phyloP scores from a whole-genome alignment of 2,329 filamentous ascomycete species.

The Fusarium xyrophilum region DNA sequence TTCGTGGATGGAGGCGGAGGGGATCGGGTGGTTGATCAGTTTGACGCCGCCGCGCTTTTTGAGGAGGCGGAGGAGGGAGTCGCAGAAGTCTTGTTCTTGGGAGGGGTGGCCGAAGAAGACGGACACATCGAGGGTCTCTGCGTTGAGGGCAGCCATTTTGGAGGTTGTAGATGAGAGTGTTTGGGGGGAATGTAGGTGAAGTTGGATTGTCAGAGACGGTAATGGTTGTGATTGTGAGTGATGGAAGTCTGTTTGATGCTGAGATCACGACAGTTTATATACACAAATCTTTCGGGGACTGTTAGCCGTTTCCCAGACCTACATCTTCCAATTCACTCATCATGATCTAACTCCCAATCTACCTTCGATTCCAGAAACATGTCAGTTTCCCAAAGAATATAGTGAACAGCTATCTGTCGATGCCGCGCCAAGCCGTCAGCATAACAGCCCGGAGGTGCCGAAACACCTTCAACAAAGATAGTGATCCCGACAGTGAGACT shows the following conservation, averaged over 20 bases:
- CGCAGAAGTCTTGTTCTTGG: constrained; percentile 38
- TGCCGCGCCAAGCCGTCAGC: constrained; percentile 19
- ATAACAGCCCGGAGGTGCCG: background rate
- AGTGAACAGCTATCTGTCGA: background rate
- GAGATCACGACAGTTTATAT: constrained; percentile 5
- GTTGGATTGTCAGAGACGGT: background rate
- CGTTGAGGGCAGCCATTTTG: constrained; percentile 27
- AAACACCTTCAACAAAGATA: constrained; percentile 15
- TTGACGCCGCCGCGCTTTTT: constrained; percentile 40
- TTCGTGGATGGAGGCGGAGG: constrained; percentile 30
- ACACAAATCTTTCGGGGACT: constrained; percentile 11
- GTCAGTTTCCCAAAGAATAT: background rate
- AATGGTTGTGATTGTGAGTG: background rate
- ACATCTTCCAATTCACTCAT: background rate
- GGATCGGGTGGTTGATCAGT: constrained; percentile 39
- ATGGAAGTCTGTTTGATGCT: background rate
- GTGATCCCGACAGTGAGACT: constrained; percentile 5
- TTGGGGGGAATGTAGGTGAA: background rate
- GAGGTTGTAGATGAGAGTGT: no score
- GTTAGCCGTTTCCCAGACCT: constrained; percentile 14
- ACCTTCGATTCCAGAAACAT: background rate
- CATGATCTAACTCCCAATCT: background rate
- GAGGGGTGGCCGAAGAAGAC: constrained; percentile 40
- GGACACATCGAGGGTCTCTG: constrained; percentile 41
- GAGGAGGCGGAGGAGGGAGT: constrained; percentile 32